A percentile compares a stretch with the other conserved stretches of the same genome.
Conservation (phyloP, 2,329 filamentous ascomycete genomes). For the Corynespora cassiicola region DNA sequence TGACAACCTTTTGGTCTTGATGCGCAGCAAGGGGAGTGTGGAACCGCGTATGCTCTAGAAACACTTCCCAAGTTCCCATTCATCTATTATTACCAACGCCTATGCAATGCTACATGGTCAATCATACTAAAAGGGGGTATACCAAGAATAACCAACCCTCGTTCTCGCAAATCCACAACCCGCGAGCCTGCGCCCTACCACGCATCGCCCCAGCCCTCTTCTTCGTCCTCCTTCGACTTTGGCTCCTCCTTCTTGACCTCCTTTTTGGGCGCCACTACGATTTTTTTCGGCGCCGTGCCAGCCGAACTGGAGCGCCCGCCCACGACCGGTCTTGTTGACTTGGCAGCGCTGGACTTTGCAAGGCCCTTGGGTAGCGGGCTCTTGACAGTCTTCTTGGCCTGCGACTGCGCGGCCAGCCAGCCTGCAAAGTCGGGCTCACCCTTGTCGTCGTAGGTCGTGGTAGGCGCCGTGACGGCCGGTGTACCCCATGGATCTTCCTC, state of each 20-base stretch:
- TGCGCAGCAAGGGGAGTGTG: no score
- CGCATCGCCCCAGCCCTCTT: constrained; percentile 48
- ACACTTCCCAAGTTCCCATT: no score
- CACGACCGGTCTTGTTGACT: constrained; percentile 38
- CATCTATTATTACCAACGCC: constrained; percentile 18
- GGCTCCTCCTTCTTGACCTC: constrained; percentile 39
- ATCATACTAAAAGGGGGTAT: constrained; percentile 3
- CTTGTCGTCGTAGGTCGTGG: constrained; percentile 75
- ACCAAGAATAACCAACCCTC: constrained; percentile 2
- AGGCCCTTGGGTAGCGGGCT: constrained; percentile 86
- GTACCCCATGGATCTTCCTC: constrained; percentile 61
- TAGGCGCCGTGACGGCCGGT: constrained; percentile 47
- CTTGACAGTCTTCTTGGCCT: constrained; percentile 68
- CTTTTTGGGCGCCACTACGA: constrained; percentile 34
- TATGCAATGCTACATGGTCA: constrained; percentile 20
- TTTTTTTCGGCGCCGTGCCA: constrained; percentile 37
- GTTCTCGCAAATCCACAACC: background rate
- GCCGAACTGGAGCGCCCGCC: constrained; percentile 37
- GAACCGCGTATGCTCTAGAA: no score
- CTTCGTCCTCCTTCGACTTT: constrained; percentile 50
- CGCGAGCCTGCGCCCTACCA: constrained; percentile 28
- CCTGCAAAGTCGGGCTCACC: constrained; percentile 95
- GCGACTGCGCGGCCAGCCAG: constrained; percentile 87
- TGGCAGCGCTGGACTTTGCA: constrained; percentile 61
- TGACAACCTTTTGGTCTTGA: no score